Evolutionary conservation across 1,284 basidiomycete species (phyloP), one percentile per base, ranked within the genome.

Genomic region (Athelia sp.): DNA sequence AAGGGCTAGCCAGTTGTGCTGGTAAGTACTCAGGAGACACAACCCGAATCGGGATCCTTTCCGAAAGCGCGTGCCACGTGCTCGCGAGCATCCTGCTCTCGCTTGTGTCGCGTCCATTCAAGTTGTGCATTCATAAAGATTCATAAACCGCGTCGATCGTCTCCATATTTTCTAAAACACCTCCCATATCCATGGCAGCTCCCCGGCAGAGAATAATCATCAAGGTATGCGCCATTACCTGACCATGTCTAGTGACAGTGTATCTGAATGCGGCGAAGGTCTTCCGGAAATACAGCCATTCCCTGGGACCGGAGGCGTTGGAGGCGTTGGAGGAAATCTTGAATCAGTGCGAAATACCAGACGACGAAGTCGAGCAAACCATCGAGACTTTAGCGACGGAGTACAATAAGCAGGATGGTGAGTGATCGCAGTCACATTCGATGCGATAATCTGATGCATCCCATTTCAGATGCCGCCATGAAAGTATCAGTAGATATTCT

Each of bases 341-440:
- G 14, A 76, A 82, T 48, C 67, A 74, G 48, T 81, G 89, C 62
- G 81, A 83, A 29, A 84, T 90, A 47, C 59, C 70, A 2, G 79
- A 87, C 59, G 82, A 84, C 49, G 87, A 93, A 45, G 74, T 90
- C 4, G 87, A 91, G 49, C 74, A 74, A n/a, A 88, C 88, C 14
- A 69, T 94, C 8, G 93, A 95, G 57, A 81, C 83, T 48, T 78
- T 95, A 52, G 91, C 92, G 3, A 84, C 87, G 58, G 91, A 93
- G 60, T 96, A 95, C 59, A 90, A 93, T 58, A 91, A 87, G 60
- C 92, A 93, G 64, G 93, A 95, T 74, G 92, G 93, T 87, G 58
- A 50, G 77, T 56, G 54, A 57, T 19, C 21, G 32, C 9, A n/a
- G 38, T n/a, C 45, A 38, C 19, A 38, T 38, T 35, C 24, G 52